Base-by-base conservation (phyloP, 371 early-diverging fungal species). In the Lichtheimia ornata region DNA sequence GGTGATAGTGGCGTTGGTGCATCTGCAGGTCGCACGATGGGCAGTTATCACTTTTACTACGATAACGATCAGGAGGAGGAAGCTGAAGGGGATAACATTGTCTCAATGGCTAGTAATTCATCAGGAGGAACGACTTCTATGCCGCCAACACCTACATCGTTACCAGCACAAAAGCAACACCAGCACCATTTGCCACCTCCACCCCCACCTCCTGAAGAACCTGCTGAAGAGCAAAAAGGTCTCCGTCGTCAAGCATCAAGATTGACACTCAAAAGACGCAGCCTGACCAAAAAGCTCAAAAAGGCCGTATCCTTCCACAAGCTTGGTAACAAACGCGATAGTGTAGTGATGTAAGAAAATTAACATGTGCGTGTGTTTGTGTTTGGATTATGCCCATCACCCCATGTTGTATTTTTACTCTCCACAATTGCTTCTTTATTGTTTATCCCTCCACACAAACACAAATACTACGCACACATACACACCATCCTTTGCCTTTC, bases 241-340 rank as follows among this genome's bases (percentile, higher is more conserved):
- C 47, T 65, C 3, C 61, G 58, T 24, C 61, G 61, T 7, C 61
- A 65, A 44, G 52, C 56, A 17, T 65, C 66, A 40, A 27, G 56
- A 4, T 27, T 65, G 25, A 50, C 57, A 40, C 51, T 65, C 15
- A 65, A 65, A 49, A 47, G 66, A 44, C 61, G 57, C 40, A 51
- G 56, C 12, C 18, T 65, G 47, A 57, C 56, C 14, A 65, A 47
- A 42, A 65, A 60, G 22, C 40, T 65, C 27, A 65, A 61, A 25
- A 56, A 58, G 43, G 66, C 66, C 7, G 56, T 65, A 28, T 65
- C 66, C 35, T 65, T 65, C 56, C 50, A 49, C 15, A 50, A 53
- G n/a, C 17, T 52, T 9, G 9, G 35, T 35, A 35, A 35, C 35
- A 35, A 35, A 35, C 35, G 35, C 35, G 35, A 35, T 35, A 35